These are phyloP conservation scores for Pseudonitzschia multiseries DNA, from an alignment of 108 stramenopile species.

Conservation along the genomic window DNA sequence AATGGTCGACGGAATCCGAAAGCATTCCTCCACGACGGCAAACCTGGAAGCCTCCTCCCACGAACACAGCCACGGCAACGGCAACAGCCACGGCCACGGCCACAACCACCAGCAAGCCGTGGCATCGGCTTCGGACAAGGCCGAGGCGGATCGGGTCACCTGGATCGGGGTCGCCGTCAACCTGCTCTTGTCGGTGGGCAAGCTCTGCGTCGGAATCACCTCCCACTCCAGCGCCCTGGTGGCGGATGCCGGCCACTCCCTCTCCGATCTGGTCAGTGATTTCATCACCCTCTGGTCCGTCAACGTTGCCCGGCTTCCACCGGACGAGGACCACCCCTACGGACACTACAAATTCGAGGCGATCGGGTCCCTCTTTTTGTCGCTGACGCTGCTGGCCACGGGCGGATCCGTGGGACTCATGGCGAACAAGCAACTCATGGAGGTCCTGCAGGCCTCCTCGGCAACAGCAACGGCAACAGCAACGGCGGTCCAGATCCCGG, in stretches of 20 bases:
- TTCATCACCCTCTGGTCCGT: slow-evolving; percentile 94
- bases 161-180: slow-evolving; percentile 85
- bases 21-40: slow-evolving; percentile 37
- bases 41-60: not conserved
- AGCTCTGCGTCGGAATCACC: slow-evolving; percentile 73
- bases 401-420: slow-evolving; percentile 83
- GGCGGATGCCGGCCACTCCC: slow-evolving; percentile 95
- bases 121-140: slow-evolving; percentile 52
- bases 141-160: slow-evolving; percentile 85
- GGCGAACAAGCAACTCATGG: slow-evolving; percentile 61
- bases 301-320: slow-evolving; percentile 77
- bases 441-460: slow-evolving; percentile 34
- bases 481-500: slow-evolving; percentile 53
- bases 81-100: slow-evolving; percentile 12
- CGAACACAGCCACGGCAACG: slow-evolving; percentile 2
- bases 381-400: slow-evolving; percentile 86
- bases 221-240: slow-evolving; percentile 87
- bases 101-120: slow-evolving; percentile 33
- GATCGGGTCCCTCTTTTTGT: slow-evolving; percentile 89
- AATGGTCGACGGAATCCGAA: slow-evolving; percentile 19
- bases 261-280: slow-evolving; percentile 89
- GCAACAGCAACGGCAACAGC: slow-evolving; percentile 37
- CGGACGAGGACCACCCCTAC: slow-evolving; percentile 93
- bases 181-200: slow-evolving; percentile 70
- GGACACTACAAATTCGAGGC: slow-evolving; percentile 97